phyloP scores from a whole-genome alignment of 1,139 yeast genomes.

The Geotrichum reessii region DNA sequence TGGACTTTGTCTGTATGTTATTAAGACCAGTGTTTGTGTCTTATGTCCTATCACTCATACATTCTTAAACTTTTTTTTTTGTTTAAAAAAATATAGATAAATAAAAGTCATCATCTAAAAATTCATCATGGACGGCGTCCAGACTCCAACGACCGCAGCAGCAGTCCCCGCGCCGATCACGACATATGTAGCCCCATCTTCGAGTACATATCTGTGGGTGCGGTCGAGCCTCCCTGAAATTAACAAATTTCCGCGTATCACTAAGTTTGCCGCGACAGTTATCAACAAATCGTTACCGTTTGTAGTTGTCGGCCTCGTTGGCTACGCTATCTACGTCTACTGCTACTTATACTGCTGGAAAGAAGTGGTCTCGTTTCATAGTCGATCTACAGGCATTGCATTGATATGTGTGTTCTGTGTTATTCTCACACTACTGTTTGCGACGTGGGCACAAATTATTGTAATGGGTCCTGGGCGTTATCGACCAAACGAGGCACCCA shows the following conservation, averaged over 20 bases:
- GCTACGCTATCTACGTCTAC: slow-evolving; percentile 35
- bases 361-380: slow-evolving; percentile 22
- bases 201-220: background rate
- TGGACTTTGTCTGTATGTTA: background rate
- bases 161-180: background rate
- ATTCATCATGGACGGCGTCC: background rate
- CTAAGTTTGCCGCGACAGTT: background rate
- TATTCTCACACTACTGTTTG: slow-evolving; percentile 21
- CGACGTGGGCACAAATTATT: slow-evolving; percentile 28
- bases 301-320: slow-evolving; percentile 28
- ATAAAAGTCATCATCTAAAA: background rate
- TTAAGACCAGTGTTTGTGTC: background rate
- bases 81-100: too few species aligned
- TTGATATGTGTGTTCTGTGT: slow-evolving; percentile 28
- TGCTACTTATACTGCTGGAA: slow-evolving; percentile 35
- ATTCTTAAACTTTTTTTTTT: background rate
- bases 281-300: slow-evolving; percentile 21
- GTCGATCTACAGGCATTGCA: slow-evolving; percentile 31
- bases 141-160: background rate
- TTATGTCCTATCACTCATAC: background rate
- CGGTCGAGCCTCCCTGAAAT: background rate
- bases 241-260: background rate
- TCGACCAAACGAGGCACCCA: background rate
- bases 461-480: slow-evolving; percentile 36
- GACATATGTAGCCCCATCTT: background rate